These are phyloP conservation scores for Exophiala sideris DNA, from an alignment of 2,329 filamentous ascomycete species.

Conservation along the genomic window DNA sequence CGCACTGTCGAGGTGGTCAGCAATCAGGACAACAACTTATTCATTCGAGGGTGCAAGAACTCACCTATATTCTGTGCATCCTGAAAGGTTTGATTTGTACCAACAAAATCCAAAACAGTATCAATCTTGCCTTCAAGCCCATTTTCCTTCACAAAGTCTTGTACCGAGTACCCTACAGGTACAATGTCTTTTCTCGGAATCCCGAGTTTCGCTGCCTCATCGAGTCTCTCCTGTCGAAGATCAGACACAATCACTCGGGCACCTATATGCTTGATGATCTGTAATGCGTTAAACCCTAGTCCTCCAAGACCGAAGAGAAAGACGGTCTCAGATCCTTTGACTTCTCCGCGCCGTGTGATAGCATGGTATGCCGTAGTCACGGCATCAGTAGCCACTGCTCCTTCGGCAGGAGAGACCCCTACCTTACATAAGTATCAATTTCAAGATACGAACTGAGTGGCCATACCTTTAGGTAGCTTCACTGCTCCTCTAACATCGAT, in stretches of 20 bases:
- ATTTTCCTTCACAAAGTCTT: conserved; percentile 31
- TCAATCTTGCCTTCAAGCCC: conserved; percentile 29
- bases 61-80: conserved; percentile 32
- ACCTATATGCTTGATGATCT: conserved; percentile 47
- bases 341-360: conserved; percentile 36
- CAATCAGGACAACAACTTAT: neutral
- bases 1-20: conserved; percentile 29
- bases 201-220: conserved; percentile 34
- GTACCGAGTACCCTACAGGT: conserved; percentile 30
- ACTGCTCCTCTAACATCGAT: conserved; percentile 30
- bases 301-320: conserved; percentile 43
- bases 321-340: conserved; percentile 37
- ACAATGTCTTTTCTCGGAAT: conserved; percentile 34
- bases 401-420: too few relatives aligned
- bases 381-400: conserved; percentile 41
- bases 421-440: conserved; percentile 31
- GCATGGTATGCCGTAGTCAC: conserved; percentile 43
- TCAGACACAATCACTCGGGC: conserved; percentile 43
- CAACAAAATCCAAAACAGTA: conserved; percentile 36
- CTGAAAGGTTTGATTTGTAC: conserved; percentile 37
- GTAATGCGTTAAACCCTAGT: conserved; percentile 42
- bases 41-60: neutral
- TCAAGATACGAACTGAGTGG: neutral
- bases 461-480: conserved; percentile 8
- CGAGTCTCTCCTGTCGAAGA: conserved; percentile 30